Evolutionary conservation across 1,284 basidiomycete species (phyloP), one percentile per base, ranked within the genome.

Genomic region (Ustilago xerochloae): DNA sequence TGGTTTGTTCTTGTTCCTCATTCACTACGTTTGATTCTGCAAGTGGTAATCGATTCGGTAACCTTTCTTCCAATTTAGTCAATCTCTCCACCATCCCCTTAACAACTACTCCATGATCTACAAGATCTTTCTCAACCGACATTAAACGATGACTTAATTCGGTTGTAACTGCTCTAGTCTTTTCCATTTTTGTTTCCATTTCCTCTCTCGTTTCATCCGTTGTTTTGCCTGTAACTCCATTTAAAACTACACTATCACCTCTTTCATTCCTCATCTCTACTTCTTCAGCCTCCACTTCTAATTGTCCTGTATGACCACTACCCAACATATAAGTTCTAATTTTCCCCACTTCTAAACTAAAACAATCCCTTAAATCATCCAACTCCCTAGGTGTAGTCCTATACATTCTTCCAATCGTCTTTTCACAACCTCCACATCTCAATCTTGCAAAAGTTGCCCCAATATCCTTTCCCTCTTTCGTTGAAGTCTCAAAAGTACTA

Each of bases 351-450:
- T 68, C 58, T 13, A 80, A 57, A 5, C 53, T 50, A 41, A 61
- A 78, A 26, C 61, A 76, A 18, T 64, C 77, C 2, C 78, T 46
- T 12, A 80, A 46, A 7, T 63, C 63, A 35, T 76, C 73, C 29
- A 78, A 43, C 13, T 61, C 64, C 1, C 60, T 28, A 6, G 78
- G 77, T 2, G 78, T 79, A 6, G 72, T 70, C 4, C 68, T 35
- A 48, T 78, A 80, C 33, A 59, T 68, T 12, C 75, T 48, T 2
- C 78, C 78, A 0, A 80, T 54, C 2, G 36, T 32, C 0, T 63
- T 43, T 26, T 46, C 29, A 53, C 78, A 79, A 0, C 71, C 63
- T 0, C 55, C 66, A 43, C 78, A 80, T 3, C 52, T 39, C 7
- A 80, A 57, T 5, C 52, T 43, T 1, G 63, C 47, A 30, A 71